phyloP scores from a whole-genome alignment of 371 early-diverging fungal species.

The Batkoa obscura region DNA sequence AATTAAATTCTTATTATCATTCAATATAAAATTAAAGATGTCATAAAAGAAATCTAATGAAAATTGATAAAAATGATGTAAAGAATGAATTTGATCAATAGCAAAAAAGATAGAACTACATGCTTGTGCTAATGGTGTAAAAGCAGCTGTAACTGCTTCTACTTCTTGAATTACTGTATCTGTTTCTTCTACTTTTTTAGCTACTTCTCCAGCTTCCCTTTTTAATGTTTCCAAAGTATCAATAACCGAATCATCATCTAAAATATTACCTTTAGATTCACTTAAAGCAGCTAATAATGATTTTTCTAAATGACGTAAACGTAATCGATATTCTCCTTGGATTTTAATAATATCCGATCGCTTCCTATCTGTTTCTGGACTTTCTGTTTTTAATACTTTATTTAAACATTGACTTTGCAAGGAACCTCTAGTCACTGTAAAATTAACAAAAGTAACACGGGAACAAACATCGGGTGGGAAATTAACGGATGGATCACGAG shows the following conservation, averaged over 20 bases:
- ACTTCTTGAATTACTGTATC: constrained; percentile 90
- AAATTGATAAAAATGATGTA: constrained; percentile 94
- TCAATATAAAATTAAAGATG: constrained; percentile 76
- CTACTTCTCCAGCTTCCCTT: constrained; percentile 85
- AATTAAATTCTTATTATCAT: constrained; percentile 51
- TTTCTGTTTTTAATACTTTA: constrained; percentile 79
- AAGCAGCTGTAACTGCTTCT: constrained; percentile 71
- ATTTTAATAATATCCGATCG: constrained; percentile 81
- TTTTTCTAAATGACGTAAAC: constrained; percentile 87
- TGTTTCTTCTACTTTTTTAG: constrained; percentile 80
- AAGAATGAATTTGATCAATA: constrained; percentile 75
- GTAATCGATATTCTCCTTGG: constrained; percentile 90
- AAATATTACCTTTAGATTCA: constrained; percentile 86
- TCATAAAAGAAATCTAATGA: constrained; percentile 91
- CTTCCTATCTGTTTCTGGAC: constrained; percentile 88
- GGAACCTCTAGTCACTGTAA: constrained; percentile 88
- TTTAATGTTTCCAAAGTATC: constrained; percentile 86
- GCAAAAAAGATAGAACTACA: constrained; percentile 89
- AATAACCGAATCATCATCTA: constrained; percentile 92
- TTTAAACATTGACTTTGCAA: constrained; percentile 93
- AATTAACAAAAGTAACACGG: constrained; percentile 96
- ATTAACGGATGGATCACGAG: constrained; percentile 78
- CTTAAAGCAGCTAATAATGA: constrained; percentile 81
- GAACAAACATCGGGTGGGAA: constrained; percentile 93
- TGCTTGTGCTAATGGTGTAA: constrained; percentile 79